phyloP scores from a whole-genome alignment of 129 eudicot species.

The Chrysanthemum makinoi region DNA sequence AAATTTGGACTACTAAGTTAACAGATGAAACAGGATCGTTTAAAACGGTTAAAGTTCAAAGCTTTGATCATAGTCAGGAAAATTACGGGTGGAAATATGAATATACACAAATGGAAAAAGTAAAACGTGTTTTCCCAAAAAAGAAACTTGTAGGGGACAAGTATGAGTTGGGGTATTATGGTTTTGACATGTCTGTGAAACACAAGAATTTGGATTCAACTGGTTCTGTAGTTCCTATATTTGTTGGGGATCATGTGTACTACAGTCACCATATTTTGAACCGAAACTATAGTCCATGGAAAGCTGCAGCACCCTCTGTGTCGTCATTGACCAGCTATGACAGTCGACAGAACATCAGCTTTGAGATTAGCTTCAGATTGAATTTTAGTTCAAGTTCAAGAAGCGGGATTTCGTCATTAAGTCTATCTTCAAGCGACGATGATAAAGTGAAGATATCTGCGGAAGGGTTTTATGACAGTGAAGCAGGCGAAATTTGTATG shows the following conservation, averaged over 20 bases:
- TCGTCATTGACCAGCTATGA: not conserved
- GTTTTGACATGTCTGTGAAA: slow-evolving; percentile 44
- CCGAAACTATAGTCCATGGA: too few species aligned
- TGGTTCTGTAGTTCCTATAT: slow-evolving; percentile 48
- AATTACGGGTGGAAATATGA: slow-evolving; percentile 44
- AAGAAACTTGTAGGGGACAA: slow-evolving; percentile 22
- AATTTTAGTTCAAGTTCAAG: not conserved
- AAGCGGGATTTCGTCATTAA: slow-evolving; percentile 23
- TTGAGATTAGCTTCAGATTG: slow-evolving; percentile 33
- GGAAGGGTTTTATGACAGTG: slow-evolving; percentile 67
- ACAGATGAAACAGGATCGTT: slow-evolving; percentile 39
- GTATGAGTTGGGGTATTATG: slow-evolving; percentile 37
- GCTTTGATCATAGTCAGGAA: slow-evolving; percentile 16
- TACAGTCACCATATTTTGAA: not conserved
- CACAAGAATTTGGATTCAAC: slow-evolving; percentile 29
- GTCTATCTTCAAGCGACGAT: slow-evolving; percentile 13
- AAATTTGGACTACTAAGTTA: slow-evolving; percentile 52
- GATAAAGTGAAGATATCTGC: slow-evolving; percentile 41
- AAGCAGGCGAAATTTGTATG: slow-evolving; percentile 66
- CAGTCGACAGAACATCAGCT: slow-evolving; percentile 46
- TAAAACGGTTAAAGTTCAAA: slow-evolving; percentile 34
- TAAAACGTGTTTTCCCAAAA: slow-evolving; percentile 27
- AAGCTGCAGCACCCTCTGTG: too few species aligned
- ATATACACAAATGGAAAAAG: slow-evolving; percentile 52
- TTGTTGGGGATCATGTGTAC: slow-evolving; percentile 39